Evolutionary conservation across 192 early-diverging fungal species (phyloP).

Genomic region (Podila horticola): DNA sequence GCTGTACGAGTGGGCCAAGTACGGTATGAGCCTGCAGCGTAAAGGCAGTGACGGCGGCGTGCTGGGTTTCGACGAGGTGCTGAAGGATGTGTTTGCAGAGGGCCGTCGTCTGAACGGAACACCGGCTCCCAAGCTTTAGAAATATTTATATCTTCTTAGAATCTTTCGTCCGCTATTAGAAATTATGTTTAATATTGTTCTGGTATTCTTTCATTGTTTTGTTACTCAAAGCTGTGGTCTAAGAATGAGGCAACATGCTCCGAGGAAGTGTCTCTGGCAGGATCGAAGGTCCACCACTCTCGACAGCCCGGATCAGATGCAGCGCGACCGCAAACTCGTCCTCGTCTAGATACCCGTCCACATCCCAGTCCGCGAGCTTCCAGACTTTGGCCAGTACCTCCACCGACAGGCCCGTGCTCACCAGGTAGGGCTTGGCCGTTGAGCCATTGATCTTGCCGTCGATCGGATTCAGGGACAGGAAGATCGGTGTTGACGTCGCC

Average conservation of each 20-base stretch:
- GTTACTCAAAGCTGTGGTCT: background rate
- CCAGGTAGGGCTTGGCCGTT: constrained; percentile 64
- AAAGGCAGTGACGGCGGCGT: constrained; percentile 46
- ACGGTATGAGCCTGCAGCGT: constrained; percentile 35
- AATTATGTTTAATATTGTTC: too few species aligned
- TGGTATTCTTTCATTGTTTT: too few species aligned
- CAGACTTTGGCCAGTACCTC: constrained; percentile 77
- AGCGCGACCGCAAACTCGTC: constrained; percentile 90
- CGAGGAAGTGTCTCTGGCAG: constrained; percentile 57
- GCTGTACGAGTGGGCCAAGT: constrained; percentile 66
- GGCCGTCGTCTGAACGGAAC: constrained; percentile 34
- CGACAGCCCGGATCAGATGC: constrained; percentile 67
- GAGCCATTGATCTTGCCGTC: constrained; percentile 70
- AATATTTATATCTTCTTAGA: too few species aligned
- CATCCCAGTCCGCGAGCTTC: constrained; percentile 81
- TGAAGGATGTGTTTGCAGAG: constrained; percentile 41
- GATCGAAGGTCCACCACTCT: constrained; percentile 46
- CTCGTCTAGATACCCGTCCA: constrained; percentile 82
- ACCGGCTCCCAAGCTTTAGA: constrained; percentile 28
- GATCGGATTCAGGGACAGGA: constrained; percentile 61
- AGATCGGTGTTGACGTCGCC: constrained; percentile 52
- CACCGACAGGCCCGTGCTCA: constrained; percentile 73
- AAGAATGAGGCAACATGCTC: constrained; percentile 49
- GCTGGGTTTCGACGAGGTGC: constrained; percentile 37
- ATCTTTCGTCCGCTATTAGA: too few species aligned